Percentiles rank a stretch among this genome's conserved stretches.
phyloP scores from a whole-genome alignment of 345 rosid genomes.

The Arabis alpina region DNA sequence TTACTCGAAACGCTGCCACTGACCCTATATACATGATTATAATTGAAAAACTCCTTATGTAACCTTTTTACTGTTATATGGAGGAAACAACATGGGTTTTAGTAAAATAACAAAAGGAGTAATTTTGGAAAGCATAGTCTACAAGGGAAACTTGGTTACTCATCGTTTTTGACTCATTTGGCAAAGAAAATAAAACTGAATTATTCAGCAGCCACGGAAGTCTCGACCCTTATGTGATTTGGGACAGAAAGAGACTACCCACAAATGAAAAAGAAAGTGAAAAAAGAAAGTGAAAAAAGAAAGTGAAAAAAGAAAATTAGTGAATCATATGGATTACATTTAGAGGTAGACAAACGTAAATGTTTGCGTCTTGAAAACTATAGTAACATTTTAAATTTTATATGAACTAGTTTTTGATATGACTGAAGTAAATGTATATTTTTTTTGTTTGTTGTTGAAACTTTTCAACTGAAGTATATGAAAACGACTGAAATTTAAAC shows the following conservation, averaged over 20 bases:
- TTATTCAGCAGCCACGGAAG: constrained; percentile 25
- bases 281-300: not conserved
- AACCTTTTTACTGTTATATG: constrained; percentile 25
- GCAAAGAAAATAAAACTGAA: constrained; percentile 29
- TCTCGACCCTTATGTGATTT: constrained; percentile 32
- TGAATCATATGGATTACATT: not conserved
- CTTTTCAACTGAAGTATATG: too few species aligned
- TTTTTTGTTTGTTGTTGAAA: too few species aligned
- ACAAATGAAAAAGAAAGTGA: not conserved
- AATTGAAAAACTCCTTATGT: constrained; percentile 6
- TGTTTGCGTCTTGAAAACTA: too few species aligned
- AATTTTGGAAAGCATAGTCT: constrained; percentile 33
- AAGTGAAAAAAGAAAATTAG: not conserved
- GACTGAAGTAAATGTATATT: too few species aligned
- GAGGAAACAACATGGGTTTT: constrained; percentile 3
- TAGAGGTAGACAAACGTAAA: not conserved
- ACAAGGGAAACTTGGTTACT: constrained; percentile 24
- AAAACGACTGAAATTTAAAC: too few species aligned
- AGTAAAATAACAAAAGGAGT: constrained; percentile 18
- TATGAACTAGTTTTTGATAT: too few species aligned
- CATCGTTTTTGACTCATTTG: constrained; percentile 41
- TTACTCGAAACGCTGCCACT: too few species aligned
- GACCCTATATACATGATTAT: constrained; percentile 10
- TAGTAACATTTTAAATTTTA: too few species aligned
- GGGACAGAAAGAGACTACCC: constrained; percentile 28